phyloP scores from a whole-genome alignment of 352 stramenopile genomes.

The Phytophthora sojae region DNA sequence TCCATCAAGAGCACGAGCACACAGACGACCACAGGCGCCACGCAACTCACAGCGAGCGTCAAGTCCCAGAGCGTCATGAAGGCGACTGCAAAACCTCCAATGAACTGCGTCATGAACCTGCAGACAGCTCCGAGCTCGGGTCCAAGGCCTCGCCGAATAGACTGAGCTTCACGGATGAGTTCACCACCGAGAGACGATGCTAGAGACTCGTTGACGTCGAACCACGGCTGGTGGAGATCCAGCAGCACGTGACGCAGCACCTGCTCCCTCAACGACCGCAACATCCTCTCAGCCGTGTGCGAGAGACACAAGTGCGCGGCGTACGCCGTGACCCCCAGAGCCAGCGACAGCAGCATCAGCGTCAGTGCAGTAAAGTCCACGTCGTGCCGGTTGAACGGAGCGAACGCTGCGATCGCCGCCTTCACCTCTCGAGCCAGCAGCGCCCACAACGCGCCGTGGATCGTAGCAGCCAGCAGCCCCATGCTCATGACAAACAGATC shows the following conservation, averaged over 20 bases:
- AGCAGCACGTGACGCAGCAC: conserved; percentile 32
- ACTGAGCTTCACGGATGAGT: conserved; percentile 25
- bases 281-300: conserved; percentile 25
- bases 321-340: conserved; percentile 28
- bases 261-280: conserved; percentile 28
- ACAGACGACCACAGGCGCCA: conserved; percentile 15
- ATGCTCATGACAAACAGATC: conserved; percentile 35
- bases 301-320: conserved; percentile 35
- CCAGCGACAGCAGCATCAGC: conserved; percentile 29
- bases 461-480: conserved; percentile 25
- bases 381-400: conserved; percentile 16
- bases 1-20: conserved; percentile 3
- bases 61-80: conserved; percentile 37
- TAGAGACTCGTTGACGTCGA: conserved; percentile 16
- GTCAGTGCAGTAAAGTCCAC: conserved; percentile 27
- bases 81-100: conserved; percentile 22
- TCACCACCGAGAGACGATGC: conserved; percentile 6
- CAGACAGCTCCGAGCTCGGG: conserved; percentile 24
- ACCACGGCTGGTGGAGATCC: conserved; percentile 28
- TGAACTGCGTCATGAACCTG: conserved; percentile 24
- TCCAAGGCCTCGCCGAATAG: conserved; percentile 31
- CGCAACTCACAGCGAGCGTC: conserved; percentile 23
- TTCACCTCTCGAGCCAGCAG: conserved; percentile 11
- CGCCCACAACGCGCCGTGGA: conserved; percentile 31
- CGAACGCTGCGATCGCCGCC: conserved; percentile 18